Evolutionary conservation across 768 basidiomycete species (phyloP).

Genomic region (Tulasnella sp.): DNA sequence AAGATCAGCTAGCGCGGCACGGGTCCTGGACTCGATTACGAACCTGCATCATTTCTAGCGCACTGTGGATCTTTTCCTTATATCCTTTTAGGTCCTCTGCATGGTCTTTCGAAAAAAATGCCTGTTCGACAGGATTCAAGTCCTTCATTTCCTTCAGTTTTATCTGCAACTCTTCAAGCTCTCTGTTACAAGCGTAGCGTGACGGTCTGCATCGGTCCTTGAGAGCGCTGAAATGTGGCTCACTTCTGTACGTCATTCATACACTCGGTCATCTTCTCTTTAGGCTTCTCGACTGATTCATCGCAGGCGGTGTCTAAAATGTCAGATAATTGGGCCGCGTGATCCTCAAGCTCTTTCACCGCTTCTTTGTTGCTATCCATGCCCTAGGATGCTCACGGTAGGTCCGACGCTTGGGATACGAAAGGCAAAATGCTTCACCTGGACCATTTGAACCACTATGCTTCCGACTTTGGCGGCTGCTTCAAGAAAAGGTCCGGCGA

Average conservation of each 20-base stretch:
- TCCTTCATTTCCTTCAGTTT: neutral
- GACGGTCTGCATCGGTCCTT: neutral
- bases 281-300: neutral
- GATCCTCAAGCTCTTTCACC: neutral
- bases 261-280: neutral
- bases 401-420: neutral
- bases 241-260: neutral
- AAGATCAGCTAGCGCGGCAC: neutral
- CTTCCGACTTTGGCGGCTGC: neutral
- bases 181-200: neutral
- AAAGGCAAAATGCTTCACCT: neutral
- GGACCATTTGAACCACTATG: neutral
- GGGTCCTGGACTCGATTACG: neutral
- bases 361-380: neutral
- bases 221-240: neutral
- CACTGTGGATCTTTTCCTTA: neutral
- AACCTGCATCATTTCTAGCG: neutral
- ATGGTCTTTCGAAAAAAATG: neutral
- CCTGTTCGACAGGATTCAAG: neutral
- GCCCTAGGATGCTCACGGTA: neutral
- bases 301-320: neutral
- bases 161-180: neutral
- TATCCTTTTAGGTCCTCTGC: neutral
- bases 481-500: neutral
- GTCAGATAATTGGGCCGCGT: neutral